These are phyloP conservation scores for Apiospora hydei DNA, from an alignment of 2,329 filamentous ascomycete species.

Conservation along the genomic window DNA sequence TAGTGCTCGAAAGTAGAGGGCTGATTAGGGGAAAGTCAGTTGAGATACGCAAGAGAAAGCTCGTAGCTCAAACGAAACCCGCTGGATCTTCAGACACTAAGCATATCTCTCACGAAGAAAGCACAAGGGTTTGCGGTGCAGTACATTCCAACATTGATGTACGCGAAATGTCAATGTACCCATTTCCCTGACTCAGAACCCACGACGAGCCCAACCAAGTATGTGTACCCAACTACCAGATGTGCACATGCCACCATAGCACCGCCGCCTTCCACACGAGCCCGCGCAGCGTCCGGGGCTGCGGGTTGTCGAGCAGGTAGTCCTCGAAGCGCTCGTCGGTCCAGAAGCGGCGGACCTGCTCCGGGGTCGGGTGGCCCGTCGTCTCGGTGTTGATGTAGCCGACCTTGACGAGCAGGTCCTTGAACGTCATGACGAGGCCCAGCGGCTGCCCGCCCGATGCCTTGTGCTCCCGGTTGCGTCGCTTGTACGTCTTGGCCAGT, in stretches of 20 bases:
- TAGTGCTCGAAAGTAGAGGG: too few relatives aligned
- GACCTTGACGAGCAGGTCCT: slow-evolving; percentile 39
- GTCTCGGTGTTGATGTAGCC: slow-evolving; percentile 37
- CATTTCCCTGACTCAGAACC: not conserved
- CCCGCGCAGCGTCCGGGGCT: slow-evolving; percentile 16
- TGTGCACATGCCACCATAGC: slow-evolving; percentile 7
- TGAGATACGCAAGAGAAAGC: too few relatives aligned
- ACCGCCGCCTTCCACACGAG: not conserved
- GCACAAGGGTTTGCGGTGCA: too few relatives aligned
- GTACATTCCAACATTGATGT: not conserved
- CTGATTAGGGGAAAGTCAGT: too few relatives aligned
- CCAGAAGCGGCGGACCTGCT: slow-evolving; percentile 38
- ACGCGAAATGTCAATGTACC: not conserved
- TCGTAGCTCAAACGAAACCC: too few relatives aligned
- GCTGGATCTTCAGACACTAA: too few relatives aligned
- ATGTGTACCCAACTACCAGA: not conserved
- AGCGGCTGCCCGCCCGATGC: slow-evolving; percentile 35
- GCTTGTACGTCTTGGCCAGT: slow-evolving; percentile 39
- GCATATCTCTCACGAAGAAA: too few relatives aligned
- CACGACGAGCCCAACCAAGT: not conserved
- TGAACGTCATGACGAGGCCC: slow-evolving; percentile 38
- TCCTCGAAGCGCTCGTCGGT: slow-evolving; percentile 43
- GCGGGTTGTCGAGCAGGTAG: slow-evolving; percentile 37
- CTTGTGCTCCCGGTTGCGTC: slow-evolving; percentile 39
- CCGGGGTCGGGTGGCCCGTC: slow-evolving; percentile 34